Conservation (phyloP, 2,329 filamentous ascomycete species). For the Colletotrichum orchidophilum region DNA sequence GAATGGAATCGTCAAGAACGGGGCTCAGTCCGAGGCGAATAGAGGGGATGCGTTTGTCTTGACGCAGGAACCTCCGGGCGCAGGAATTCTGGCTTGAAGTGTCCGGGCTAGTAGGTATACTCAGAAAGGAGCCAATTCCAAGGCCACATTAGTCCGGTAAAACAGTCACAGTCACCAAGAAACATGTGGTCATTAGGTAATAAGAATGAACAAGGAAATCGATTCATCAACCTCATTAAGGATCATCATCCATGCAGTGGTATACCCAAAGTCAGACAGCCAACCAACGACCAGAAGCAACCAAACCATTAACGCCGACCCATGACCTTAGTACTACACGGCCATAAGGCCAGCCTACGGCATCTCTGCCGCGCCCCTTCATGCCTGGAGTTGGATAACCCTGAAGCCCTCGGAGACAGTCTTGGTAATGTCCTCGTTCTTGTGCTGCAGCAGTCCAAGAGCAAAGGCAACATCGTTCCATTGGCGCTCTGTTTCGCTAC, state of each 20-base stretch:
- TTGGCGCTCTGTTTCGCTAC: conserved; percentile 92
- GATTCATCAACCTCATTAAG: conserved; percentile 30
- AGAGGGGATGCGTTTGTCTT: background rate
- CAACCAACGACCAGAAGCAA: conserved; percentile 18
- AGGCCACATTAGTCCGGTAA: background rate
- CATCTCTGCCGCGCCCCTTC: conserved; percentile 22
- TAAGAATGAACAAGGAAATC: background rate
- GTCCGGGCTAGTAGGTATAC: background rate
- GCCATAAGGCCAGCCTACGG: conserved; percentile 15
- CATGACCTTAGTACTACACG: conserved; percentile 23
- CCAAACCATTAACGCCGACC: conserved; percentile 28
- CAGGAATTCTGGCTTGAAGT: background rate
- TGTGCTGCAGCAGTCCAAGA: conserved; percentile 87
- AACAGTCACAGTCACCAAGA: background rate
- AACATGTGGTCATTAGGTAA: too few relatives aligned
- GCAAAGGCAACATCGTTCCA: conserved; percentile 99
- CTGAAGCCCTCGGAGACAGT: conserved; percentile 79
- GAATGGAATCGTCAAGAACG: conserved; percentile 1
- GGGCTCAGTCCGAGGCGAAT: background rate
- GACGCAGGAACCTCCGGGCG: background rate
- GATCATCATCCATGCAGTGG: conserved; percentile 29
- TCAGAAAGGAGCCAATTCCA: too few relatives aligned
- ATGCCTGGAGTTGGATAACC: conserved; percentile 71
- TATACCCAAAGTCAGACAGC: conserved; percentile 25
- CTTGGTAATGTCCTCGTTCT: conserved; percentile 89